Evolutionary conservation across 805 yeast genomes (phyloP).

Genomic region (Metschnikowia baotianmanensis): DNA sequence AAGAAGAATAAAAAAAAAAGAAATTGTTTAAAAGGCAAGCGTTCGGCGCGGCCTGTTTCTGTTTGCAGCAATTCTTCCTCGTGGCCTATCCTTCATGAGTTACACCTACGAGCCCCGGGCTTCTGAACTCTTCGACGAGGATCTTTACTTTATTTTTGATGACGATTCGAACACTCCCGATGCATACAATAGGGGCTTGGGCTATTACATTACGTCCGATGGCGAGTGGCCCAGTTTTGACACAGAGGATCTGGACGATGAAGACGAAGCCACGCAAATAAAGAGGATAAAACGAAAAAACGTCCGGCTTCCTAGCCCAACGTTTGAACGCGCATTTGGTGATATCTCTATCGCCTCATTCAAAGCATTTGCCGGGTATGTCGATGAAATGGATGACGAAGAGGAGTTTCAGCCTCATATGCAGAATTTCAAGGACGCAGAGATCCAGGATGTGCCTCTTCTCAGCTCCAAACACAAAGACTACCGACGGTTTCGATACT

Average conservation of each 20-base stretch:
- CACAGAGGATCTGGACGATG: not conserved
- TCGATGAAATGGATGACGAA: not conserved
- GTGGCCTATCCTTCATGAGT: not conserved
- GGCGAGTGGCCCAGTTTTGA: not conserved
- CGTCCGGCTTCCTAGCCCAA: not conserved
- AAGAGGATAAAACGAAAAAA: conserved; percentile 1
- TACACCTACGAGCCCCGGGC: not conserved
- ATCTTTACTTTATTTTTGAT: conserved; percentile 5
- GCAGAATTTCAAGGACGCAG: not conserved
- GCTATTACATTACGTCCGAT: not conserved
- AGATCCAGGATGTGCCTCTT: conserved; percentile 2
- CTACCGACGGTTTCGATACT: conserved; percentile 15
- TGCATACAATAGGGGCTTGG: not conserved
- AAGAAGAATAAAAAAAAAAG: not conserved
- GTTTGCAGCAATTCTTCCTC: not conserved
- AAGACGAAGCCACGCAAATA: not conserved
- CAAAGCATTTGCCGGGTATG: not conserved
- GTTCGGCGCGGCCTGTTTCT: no score
- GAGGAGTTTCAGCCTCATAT: not conserved
- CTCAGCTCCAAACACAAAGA: conserved; percentile 7
- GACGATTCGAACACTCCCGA: conserved; percentile 1
- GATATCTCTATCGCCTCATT: not conserved
- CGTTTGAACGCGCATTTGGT: not conserved
- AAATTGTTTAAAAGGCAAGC: no score
- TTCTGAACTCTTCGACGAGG: conserved; percentile 3